Evolutionary conservation across 495 filamentous ascomycete genomes (phyloP).

Genomic region (Extremus antarcticus): DNA sequence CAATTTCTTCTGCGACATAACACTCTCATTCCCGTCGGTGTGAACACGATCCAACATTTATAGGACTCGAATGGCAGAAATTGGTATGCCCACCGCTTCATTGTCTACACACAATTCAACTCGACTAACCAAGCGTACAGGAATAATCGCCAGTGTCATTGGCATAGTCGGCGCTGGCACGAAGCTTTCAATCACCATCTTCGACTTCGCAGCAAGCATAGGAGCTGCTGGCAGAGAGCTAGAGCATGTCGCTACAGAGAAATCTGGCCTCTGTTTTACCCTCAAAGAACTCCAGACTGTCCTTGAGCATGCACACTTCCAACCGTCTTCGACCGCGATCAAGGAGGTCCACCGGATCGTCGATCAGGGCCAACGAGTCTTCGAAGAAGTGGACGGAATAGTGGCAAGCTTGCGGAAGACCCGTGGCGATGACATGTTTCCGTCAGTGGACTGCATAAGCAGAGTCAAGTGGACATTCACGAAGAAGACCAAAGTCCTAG

Average conservation of each 20-base stretch:
- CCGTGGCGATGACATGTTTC: background rate
- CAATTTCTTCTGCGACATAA: too few relatives aligned
- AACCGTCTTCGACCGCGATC: background rate
- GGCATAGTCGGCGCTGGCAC: background rate
- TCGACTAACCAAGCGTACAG: too few relatives aligned
- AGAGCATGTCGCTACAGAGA: background rate
- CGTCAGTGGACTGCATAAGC: background rate
- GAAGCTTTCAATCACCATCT: background rate
- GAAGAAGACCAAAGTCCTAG: background rate
- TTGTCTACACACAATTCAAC: too few relatives aligned
- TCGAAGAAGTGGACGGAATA: background rate
- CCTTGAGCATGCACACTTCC: background rate
- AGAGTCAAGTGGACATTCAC: background rate
- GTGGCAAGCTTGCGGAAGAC: background rate
- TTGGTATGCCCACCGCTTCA: too few relatives aligned
- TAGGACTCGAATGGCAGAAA: too few relatives aligned
- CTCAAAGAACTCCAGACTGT: background rate
- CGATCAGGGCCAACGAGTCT: background rate
- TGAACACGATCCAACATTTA: too few relatives aligned
- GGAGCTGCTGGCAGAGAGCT: background rate
- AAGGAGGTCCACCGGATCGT: background rate
- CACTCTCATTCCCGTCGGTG: too few relatives aligned
- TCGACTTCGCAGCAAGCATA: background rate
- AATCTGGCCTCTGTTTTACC: background rate
- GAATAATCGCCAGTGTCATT: background rate